Evolutionary conservation across 2,329 filamentous ascomycete species (phyloP), one percentile per base, ranked within the genome.

Genomic region (Blumeria graminis): DNA sequence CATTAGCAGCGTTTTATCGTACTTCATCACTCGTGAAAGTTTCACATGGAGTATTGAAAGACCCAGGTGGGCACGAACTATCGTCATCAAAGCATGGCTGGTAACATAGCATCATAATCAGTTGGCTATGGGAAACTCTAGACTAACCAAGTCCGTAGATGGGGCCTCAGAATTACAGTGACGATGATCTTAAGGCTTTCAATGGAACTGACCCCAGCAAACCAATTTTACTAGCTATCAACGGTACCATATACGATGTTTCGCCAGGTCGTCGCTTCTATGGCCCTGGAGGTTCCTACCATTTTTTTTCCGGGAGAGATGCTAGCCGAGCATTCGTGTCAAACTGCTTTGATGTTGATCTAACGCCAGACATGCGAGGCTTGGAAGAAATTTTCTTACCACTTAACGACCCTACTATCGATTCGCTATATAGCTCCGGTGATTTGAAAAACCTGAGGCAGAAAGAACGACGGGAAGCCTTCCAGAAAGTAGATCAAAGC

Each of bases 181-280:
- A 84, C 57, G 72, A 74, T 18, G 75, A 95, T 68, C 81, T 98
- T 53, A 68, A 76, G 50, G 68, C 72, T 55, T 93, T 84, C 74
- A 82, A 94, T 70, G 93, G 92, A 70, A 76, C 72, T 57, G 81
- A 94, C 69, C 72, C 80, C 9, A 68, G 70, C 7, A 80, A 83
- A 58, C 92, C 92, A 6, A 79, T 96, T 67, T 94, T 94, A 72
- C 77, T 98, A 57, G 87, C 88, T 60, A 80, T 98, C 64, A 90
- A 92, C 71, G 82, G 84, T 65, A 85, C 80, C 57, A 85, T 93
- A 70, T 92, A 84, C 74, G 86, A 93, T 69, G 86, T 93, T 43
- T 77, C 78, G n/a, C 70, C 75, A 34, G 81, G 80, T 56, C 74
- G 77, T 62, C 69, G 76, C 68, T 72, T 84, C 69, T 92, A 92